phyloP scores from a whole-genome alignment of 2,329 filamentous ascomycete species.

The Fusarium mexicanum region DNA sequence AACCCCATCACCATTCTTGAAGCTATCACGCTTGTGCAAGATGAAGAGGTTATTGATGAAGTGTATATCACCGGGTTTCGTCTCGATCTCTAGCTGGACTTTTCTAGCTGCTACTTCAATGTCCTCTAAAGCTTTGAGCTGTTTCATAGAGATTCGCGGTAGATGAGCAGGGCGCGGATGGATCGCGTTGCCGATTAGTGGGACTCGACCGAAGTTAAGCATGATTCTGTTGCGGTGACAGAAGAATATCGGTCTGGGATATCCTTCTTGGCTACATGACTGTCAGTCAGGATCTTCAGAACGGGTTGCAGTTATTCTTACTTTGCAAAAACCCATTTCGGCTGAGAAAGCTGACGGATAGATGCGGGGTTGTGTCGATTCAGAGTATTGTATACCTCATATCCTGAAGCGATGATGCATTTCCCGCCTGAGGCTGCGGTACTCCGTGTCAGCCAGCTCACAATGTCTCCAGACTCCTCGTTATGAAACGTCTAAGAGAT shows the following conservation, averaged over 20 bases:
- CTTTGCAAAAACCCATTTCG: slow-evolving; percentile 72
- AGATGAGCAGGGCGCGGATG: slow-evolving; percentile 62
- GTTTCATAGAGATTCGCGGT: slow-evolving; percentile 58
- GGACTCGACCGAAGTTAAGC: slow-evolving; percentile 67
- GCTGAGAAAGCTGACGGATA: slow-evolving; percentile 67
- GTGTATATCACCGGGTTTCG: slow-evolving; percentile 67
- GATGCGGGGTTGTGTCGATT: slow-evolving; percentile 61
- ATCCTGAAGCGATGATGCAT: slow-evolving; percentile 72
- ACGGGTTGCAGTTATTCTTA: slow-evolving; percentile 49
- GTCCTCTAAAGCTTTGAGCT: slow-evolving; percentile 65
- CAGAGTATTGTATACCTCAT: slow-evolving; percentile 75
- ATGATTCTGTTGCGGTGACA: slow-evolving; percentile 60
- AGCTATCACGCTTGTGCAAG: slow-evolving; percentile 60
- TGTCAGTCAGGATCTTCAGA: fast-evolving
- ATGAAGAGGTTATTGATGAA: slow-evolving; percentile 72
- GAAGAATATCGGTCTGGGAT: slow-evolving; percentile 66
- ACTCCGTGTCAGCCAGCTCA: slow-evolving; percentile 71
- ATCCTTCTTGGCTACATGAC: not conserved
- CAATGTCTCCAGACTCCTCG: slow-evolving; percentile 72
- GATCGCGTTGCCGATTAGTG: slow-evolving; percentile 61
- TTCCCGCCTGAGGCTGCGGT: slow-evolving; percentile 70
- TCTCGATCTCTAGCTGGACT: slow-evolving; percentile 63
- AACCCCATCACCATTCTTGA: not conserved
- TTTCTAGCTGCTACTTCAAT: slow-evolving; percentile 63
- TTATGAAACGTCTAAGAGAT: slow-evolving; percentile 70